Base-by-base conservation (phyloP, 2,329 filamentous ascomycete species). In the Ceratocystis papillata region DNA sequence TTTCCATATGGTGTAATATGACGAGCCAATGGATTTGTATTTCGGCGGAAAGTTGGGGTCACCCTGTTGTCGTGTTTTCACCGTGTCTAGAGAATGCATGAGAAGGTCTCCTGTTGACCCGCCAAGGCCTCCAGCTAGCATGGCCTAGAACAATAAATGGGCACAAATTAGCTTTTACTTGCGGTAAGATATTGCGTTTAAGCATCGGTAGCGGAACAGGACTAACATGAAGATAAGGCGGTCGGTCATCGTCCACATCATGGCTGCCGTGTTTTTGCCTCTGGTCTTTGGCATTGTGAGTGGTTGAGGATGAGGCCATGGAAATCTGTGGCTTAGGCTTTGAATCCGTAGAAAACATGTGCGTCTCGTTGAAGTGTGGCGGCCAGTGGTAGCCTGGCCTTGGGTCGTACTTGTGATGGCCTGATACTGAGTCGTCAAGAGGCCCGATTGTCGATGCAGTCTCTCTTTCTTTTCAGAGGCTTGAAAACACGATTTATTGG, bases 51-150 rank as follows among this genome's bases (percentile, higher is more conserved):
- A 83, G 74, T 94, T 88, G 57, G 93, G 92, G 73, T 97, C 94
- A 72, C 93, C 94, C 77, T 99, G 94, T 75, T 99, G 95, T 71
- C 94, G 85, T 60, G 94, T 99, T 78, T 99, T 99, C 72, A 99
- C 94, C 0, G 94, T 99, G 76, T 99, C 94, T 73, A 99, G 83
- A 59, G 93, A 97, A 78, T 99, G 94, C 94, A 99, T 99, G 70
- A 99, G 80, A 83, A 99, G 88, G 76, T 99, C 94, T 67, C 95
- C 94, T 66, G 88, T 95, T 17, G 89, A 92, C 64, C 94, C 94
- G 73, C 95, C 94, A 64, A 95, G 80, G 68, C 93, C 94, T 73
- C 94, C 94, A 44, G 94, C 94, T 73, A 99, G 81, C 92, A 97
- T 99, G 74, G 89, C 87, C 90, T 96, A 66, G 41, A 44, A 22